A percentile compares a stretch with the other conserved stretches of the same genome.
These are phyloP conservation scores for Fonsecaea erecta DNA, from an alignment of 2,329 filamentous ascomycete species.

Conservation along the genomic window DNA sequence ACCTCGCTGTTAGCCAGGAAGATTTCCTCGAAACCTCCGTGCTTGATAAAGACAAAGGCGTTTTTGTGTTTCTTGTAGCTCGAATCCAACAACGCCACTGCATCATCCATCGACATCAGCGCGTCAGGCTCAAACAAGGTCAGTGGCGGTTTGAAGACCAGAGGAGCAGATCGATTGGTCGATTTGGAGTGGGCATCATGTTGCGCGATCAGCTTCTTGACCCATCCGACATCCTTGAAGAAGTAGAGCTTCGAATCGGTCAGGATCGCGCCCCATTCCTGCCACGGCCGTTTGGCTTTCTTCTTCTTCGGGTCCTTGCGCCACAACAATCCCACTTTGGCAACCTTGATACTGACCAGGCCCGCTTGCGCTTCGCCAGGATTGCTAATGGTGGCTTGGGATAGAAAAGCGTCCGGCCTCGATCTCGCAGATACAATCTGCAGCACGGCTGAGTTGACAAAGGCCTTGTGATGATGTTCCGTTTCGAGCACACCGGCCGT, in stretches of 20 bases:
- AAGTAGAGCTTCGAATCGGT: slow-evolving; percentile 98
- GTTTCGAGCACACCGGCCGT: slow-evolving; percentile 77
- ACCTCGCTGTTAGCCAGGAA: slow-evolving; percentile 87
- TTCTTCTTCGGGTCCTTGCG: slow-evolving; percentile 92
- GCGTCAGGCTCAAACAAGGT: slow-evolving; percentile 92
- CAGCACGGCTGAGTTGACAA: slow-evolving; percentile 86
- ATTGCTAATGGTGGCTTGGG: slow-evolving; percentile 80
- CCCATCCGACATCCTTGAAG: slow-evolving; percentile 91
- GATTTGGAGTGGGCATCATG: slow-evolving; percentile 80
- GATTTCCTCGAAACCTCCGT: slow-evolving; percentile 85
- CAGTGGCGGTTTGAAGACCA: slow-evolving; percentile 88
- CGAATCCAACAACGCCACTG: slow-evolving; percentile 82
- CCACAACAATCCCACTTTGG: slow-evolving; percentile 94
- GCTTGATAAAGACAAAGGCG: slow-evolving; percentile 86
- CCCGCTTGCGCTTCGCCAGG: slow-evolving; percentile 86
- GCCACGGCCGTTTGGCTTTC: slow-evolving; percentile 93
- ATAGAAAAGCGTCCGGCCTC: slow-evolving; percentile 92
- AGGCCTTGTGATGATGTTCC: slow-evolving; percentile 80
- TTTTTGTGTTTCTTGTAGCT: slow-evolving; percentile 94
- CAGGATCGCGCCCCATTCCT: slow-evolving; percentile 96
- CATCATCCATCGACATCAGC: slow-evolving; percentile 89
- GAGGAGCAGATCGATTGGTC: slow-evolving; percentile 73
- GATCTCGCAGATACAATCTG: slow-evolving; percentile 96
- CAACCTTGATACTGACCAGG: slow-evolving; percentile 95
- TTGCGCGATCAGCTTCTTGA: slow-evolving; percentile 87